Evolutionary conservation across 352 stramenopile genomes (phyloP), one percentile per base, ranked within the genome.

Genomic region (Globisporangium radiosum): DNA sequence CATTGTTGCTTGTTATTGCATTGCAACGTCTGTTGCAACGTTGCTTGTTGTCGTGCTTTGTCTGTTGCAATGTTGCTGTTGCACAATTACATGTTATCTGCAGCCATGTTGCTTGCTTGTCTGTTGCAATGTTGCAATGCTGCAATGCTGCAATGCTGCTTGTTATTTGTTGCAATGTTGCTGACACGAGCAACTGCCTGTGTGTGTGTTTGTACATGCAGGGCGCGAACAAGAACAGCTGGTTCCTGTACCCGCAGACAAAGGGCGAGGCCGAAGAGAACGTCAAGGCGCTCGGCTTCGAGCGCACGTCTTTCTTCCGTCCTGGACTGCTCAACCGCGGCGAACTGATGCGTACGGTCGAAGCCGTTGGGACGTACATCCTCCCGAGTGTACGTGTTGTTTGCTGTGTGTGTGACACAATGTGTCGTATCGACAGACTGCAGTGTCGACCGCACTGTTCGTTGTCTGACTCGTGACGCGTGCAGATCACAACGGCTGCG

Each of bases 221-320:
- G 58, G 70, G 70, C 9, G 71, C 79, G 13, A 82, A 84, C 61
- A 87, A 85, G 66, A 69, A 75, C 65, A 88, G 78, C 55, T 92
- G 82, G 82, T 85, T 90, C 54, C 63, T 90, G 58, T 92, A 90
- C 65, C 75, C 75, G 4, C 63, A 88, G 66, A 90, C 79, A 9
- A 92, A 92, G 70, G 82, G 79, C 33, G 72, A 90, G 60, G 76
- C 73, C 10, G 79, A 90, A 62, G 75, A 82, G 15, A 83, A 73
- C 47, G 76, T 92, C 57, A 70, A 71, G 62, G 62, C 66, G 15
- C 62, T 90, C 13, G 49, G 58, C 25, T 90, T 92, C 52, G 33
- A 64, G n/a, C 78, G 79, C n/a, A 80, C 63, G 9, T 70, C 66
- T 37, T 73, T 90, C 60, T 87, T 88, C 61, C 76, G 76, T 19